phyloP scores from a whole-genome alignment of 225 moss, liverwort and hornwort genomes.

The Sphagnum tenellum region DNA sequence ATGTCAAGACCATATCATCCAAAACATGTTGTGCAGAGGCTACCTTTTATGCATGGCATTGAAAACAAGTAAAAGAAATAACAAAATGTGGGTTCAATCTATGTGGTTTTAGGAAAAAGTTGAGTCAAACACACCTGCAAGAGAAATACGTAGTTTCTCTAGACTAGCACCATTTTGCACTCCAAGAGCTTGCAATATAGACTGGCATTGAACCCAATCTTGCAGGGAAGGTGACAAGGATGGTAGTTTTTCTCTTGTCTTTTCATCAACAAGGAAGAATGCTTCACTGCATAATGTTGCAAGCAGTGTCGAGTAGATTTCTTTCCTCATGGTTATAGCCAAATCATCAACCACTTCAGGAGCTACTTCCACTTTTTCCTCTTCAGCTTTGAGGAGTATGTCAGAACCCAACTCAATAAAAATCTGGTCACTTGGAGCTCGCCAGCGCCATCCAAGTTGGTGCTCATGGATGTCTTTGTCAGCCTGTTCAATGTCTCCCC shows the following conservation, averaged over 20 bases:
- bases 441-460: slow-evolving; percentile 82
- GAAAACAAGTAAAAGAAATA: too few relatives aligned
- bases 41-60: too few relatives aligned
- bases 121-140: slow-evolving; percentile 17
- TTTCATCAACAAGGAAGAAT: slow-evolving; percentile 54
- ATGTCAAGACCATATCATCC: too few relatives aligned
- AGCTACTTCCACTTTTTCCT: slow-evolving; percentile 4
- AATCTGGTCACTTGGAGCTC: slow-evolving; percentile 48
- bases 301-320: slow-evolving; percentile 26
- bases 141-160: slow-evolving; percentile 50
- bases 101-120: too few relatives aligned
- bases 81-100: too few relatives aligned
- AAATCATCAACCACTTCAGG: slow-evolving; percentile 22
- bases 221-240: slow-evolving; percentile 27
- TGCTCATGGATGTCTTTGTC: slow-evolving; percentile 72
- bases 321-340: slow-evolving; percentile 24
- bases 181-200: slow-evolving; percentile 66
- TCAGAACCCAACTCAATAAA: slow-evolving; percentile 33
- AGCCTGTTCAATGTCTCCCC: slow-evolving; percentile 16
- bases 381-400: slow-evolving; percentile 14
- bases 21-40: too few relatives aligned
- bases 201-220: slow-evolving; percentile 38
- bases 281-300: slow-evolving; percentile 43
- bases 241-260: slow-evolving; percentile 26
- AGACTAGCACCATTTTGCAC: slow-evolving; percentile 43